Base-by-base conservation (phyloP, 2,329 filamentous ascomycete genomes). In the Monosporascus sp. region DNA sequence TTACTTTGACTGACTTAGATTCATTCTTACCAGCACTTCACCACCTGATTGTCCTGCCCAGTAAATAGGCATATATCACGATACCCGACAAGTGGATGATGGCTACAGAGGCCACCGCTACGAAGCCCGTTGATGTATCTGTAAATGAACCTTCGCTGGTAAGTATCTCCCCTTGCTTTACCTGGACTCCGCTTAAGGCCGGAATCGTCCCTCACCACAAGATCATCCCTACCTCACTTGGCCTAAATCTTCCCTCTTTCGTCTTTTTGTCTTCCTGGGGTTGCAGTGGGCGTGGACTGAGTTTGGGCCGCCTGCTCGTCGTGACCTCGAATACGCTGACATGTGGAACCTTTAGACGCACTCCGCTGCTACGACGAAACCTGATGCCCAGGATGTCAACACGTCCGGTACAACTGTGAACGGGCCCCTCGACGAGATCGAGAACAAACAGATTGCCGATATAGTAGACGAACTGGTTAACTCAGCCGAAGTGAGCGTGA, bases 401-500 rank as follows among this genome's bases (percentile, higher is more conserved):
- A 62, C 68, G 61, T 67, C 77, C 52, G 69, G 65, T 54, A 65
- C 74, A 62, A 63, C 60, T 48, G 57, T 81, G 69, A 83, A 83
- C 66, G 77, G 78, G 69, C 72, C 66, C 60, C 70, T 70, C 65
- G 74, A 83, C 62, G 80, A 82, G 55, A 71, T 77, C 60, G 79
- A 77, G 62, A 80, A 81, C 65, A 83, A 80, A 69, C 78, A 78
- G 65, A 79, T 82, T 65, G 73, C 74, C 65, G 77, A 74, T 52
- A 77, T 74, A 56, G 75, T 82, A 57, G 83, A 87, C 64, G 77
- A 85, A 64, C 74, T 79, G 59, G 72, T 79, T 58, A 78, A 80
- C 66, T 87, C 85, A 54, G 77, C 82, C 60, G 82, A 87, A 63
- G 83, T 83, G 57, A 89, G 87, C 67, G 77, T 82, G 58, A 90